Conservation (phyloP, 306 rosid genomes). For the Vigna reflexopilosa region DNA sequence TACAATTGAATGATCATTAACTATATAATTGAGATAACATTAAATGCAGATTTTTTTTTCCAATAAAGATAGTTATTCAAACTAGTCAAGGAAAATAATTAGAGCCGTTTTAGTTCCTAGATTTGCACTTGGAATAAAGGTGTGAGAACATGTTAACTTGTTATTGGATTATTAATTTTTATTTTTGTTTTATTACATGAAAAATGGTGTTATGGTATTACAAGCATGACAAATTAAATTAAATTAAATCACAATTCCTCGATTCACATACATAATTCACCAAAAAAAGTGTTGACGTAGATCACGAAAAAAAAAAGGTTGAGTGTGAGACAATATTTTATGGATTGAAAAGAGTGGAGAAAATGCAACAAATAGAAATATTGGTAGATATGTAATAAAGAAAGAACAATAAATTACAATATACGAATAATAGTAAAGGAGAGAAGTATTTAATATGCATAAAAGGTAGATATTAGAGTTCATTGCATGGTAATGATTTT, state of each 20-base stretch:
- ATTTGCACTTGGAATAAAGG: background rate
- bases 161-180: background rate
- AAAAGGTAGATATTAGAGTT: no score
- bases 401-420: no score
- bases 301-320: no score
- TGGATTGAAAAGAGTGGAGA: no score
- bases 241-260: background rate
- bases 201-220: background rate
- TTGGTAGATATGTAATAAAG: no score
- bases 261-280: background rate
- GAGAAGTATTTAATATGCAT: no score
- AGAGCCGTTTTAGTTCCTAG: background rate
- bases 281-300: no score
- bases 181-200: background rate
- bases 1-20: background rate
- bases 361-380: background rate
- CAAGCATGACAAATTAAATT: background rate
- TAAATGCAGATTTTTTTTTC: background rate
- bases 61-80: background rate
- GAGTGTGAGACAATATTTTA: no score
- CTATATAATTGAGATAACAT: background rate
- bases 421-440: no score
- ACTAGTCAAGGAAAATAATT: background rate
- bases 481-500: no score
- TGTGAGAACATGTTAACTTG: no score